Conservation (phyloP, 345 rosid genomes). For the Gossypium herbaceum region DNA sequence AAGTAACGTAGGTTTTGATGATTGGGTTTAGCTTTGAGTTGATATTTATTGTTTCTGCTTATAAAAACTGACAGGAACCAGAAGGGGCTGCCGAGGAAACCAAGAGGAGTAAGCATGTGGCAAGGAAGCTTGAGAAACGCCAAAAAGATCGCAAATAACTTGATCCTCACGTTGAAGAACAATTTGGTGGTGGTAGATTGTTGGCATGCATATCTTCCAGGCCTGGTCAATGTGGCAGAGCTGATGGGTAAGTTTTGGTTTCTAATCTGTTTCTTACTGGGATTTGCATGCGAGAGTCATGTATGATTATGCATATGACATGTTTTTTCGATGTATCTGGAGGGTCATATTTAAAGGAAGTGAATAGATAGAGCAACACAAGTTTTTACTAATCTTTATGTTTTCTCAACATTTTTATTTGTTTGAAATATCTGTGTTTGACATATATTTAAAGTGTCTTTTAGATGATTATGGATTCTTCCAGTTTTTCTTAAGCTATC, state of each 20-base stretch:
- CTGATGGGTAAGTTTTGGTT: slow-evolving; percentile 39
- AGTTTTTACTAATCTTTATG: no score
- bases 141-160: slow-evolving; percentile 38
- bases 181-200: slow-evolving; percentile 47
- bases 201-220: slow-evolving; percentile 53
- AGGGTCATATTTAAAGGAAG: no score
- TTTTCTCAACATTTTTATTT: no score
- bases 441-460: no score
- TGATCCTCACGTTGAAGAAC: slow-evolving; percentile 51
- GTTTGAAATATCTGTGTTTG: no score
- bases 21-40: not conserved
- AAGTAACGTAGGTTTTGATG: not conserved
- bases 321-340: no score
- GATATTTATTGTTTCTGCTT: not conserved
- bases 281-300: not conserved
- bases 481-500: no score
- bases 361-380: no score
- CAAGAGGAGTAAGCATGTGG: slow-evolving; percentile 51
- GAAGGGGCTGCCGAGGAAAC: slow-evolving; percentile 36
- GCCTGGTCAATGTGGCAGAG: slow-evolving; percentile 56
- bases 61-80: slow-evolving; percentile 29
- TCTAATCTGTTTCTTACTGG: not conserved
- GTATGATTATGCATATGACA: not conserved
- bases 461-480: no score
- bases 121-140: slow-evolving; percentile 46